phyloP scores from a whole-genome alignment of 2,329 filamentous ascomycete genomes.

The Neospermospora avenae region DNA sequence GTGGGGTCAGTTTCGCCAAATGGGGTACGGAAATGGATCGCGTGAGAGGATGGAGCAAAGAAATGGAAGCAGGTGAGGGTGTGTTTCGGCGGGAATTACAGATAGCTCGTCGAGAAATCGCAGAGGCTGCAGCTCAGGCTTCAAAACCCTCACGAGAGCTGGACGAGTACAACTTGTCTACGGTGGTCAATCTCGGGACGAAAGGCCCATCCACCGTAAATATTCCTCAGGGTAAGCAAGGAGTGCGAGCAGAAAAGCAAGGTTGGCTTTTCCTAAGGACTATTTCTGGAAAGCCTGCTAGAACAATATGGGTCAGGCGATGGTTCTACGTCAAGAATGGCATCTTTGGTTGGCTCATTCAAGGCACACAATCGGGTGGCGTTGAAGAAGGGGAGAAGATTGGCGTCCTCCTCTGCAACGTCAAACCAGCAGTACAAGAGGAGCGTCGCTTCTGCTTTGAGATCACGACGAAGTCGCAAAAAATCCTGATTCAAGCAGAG shows the following conservation, averaged over 20 bases:
- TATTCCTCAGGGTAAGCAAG: conserved; percentile 50
- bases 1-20: conserved; percentile 57
- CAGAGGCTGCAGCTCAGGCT: conserved; percentile 67
- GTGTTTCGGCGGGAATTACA: conserved; percentile 80
- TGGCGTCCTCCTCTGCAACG: conserved; percentile 88
- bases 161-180: conserved; percentile 87
- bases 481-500: conserved; percentile 85
- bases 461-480: conserved; percentile 95
- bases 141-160: conserved; percentile 85
- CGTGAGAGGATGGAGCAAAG: conserved; percentile 86
- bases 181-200: conserved; percentile 79
- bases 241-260: conserved; percentile 68
- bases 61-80: conserved; percentile 88
- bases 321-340: conserved; percentile 97
- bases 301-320: conserved; percentile 83
- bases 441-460: conserved; percentile 97
- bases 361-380: conserved; percentile 72
- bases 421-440: conserved; percentile 85
- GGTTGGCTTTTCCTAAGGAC: conserved; percentile 88
- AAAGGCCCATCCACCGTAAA: conserved; percentile 58
- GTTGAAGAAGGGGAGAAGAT: conserved; percentile 97
- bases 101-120: conserved; percentile 74
- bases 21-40: conserved; percentile 83
- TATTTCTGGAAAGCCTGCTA: conserved; percentile 80
- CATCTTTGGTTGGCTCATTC: conserved; percentile 91